Base-by-base conservation (phyloP, 2,329 filamentous ascomycete species). In the Cercospora beticola region DNA sequence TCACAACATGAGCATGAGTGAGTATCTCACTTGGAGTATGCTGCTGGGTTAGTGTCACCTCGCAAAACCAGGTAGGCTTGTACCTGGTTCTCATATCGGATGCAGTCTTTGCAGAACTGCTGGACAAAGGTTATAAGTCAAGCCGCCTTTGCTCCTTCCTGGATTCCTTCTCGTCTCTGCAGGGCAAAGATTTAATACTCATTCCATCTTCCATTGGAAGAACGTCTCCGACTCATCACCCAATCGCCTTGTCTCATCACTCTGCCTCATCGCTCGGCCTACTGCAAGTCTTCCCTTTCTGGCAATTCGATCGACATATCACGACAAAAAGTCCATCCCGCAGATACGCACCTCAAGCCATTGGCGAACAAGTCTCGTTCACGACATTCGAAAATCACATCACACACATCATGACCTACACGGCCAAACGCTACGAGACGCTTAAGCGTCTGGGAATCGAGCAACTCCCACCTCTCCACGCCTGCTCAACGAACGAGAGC, bases 401-500 rank as follows among this genome's bases (percentile, higher is more conserved):
- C 49, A 23, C 9, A 16, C 43, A 10, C 60, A 71, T 12, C 46
- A 76, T 79, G 77, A 71, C 73, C 46, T 74, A 74, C 71, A 74
- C 69, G 65, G 66, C 59, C 26, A 72, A 74, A 61, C 74, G 73
- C 49, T 69, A 68, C 70, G 72, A 74, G 33, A 70, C 65, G 28
- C 70, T 76, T 31, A 67, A 33, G 40, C 67, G 73, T 49, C 74
- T 77, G 23, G 73, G 74, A 31, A 74, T 78, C 67, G 72, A 78
- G 66, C 75, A 76, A 63, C 69, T 77, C 4, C 74, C 76, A 21
- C 63, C 71, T 40, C 65, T 23, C 43, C 68, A 52, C n/a, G 70
- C 33, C 43, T 72, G 26, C 28, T 57, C 30, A 12, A 64, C 61
- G 56, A 23, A 28, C 43, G 56, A 64, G 28, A 66, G 49, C 43